Evolutionary conservation across 108 stramenopile species (phyloP).

Genomic region (Cylindrotheca closterium): DNA sequence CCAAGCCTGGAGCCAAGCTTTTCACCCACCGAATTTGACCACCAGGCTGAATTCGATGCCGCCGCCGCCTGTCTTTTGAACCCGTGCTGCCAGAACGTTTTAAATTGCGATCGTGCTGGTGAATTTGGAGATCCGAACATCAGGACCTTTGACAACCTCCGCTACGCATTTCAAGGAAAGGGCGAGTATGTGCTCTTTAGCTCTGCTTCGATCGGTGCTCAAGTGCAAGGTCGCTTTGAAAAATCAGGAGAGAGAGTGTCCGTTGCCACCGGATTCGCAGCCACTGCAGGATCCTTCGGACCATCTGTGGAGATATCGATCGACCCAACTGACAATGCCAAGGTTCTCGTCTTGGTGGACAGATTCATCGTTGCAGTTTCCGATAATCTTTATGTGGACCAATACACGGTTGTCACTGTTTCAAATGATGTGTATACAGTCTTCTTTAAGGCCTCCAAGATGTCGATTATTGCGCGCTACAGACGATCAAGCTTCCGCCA

Average conservation of each 20-base stretch:
- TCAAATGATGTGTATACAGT: neutral
- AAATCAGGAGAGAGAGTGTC: neutral
- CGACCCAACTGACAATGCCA: neutral
- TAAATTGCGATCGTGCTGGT: too few relatives aligned
- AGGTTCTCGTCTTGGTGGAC: neutral
- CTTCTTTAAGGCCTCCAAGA: neutral
- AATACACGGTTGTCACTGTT: neutral
- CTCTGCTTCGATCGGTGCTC: neutral
- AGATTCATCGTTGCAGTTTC: neutral
- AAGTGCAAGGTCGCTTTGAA: conserved; percentile 7
- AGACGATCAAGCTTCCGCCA: neutral
- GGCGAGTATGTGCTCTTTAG: conserved; percentile 5
- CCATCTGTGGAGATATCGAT: neutral
- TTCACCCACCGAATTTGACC: neutral
- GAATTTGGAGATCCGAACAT: conserved; percentile 12
- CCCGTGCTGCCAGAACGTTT: too few relatives aligned
- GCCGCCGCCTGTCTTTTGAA: neutral
- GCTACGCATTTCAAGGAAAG: conserved; percentile 1
- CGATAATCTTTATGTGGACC: neutral
- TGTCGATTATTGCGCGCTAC: neutral
- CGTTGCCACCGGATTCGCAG: neutral
- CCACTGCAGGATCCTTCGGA: neutral
- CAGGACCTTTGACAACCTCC: conserved; percentile 2
- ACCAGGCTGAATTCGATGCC: neutral
- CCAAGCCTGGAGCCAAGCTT: neutral